Base-by-base conservation (phyloP, 2,329 filamentous ascomycete genomes). In the Escovopsis weberi region DNA sequence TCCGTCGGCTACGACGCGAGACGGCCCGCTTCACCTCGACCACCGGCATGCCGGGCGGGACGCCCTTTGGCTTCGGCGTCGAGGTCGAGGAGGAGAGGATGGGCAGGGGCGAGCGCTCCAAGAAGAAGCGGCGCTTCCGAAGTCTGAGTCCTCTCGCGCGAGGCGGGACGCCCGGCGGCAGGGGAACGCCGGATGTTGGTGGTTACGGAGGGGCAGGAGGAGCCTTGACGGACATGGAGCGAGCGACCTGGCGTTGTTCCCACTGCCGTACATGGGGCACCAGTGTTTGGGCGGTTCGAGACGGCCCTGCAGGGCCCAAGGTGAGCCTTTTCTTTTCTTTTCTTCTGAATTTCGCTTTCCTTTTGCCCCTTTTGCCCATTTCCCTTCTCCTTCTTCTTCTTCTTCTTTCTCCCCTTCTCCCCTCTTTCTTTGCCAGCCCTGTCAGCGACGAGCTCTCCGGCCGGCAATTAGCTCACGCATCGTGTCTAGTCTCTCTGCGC, bases 91-190 rank as follows among this genome's bases (percentile, higher is more conserved):
- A 95, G 55, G 86, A 93, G 56, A 75, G 85, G 4, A 88, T 95
- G 79, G 89, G 89, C 19, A 74, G 89, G 43, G 89, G 89, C 23
- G 89, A 95, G 63, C 70, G 89, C 38, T 91, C 83, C 53, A 96
- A 94, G 72, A 94, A 94, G 71, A 95, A 95, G 75, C 75, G 85
- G 50, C 75, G 88, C 26, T 94, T 95, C 67, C 76, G 88, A 51
- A 94, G 87, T 60, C 62, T 94, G 48, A 93, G 86, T 55, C 89
- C 91, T 0, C 64, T 79, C 18, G 83, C 74, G n/a, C 73, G 80
- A 48, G 59, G 60, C 18, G 61, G 60, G 18, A 84, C 81, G 6
- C 80, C 78, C 2, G 78, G 76, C 44, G 80, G 74, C 6, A 69
- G 88, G 44, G 84, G 83, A 10, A 95, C 88, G 2, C 88, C 87